Conservation (phyloP, 2,329 filamentous ascomycete genomes). For the Cladophialophora yegresii region DNA sequence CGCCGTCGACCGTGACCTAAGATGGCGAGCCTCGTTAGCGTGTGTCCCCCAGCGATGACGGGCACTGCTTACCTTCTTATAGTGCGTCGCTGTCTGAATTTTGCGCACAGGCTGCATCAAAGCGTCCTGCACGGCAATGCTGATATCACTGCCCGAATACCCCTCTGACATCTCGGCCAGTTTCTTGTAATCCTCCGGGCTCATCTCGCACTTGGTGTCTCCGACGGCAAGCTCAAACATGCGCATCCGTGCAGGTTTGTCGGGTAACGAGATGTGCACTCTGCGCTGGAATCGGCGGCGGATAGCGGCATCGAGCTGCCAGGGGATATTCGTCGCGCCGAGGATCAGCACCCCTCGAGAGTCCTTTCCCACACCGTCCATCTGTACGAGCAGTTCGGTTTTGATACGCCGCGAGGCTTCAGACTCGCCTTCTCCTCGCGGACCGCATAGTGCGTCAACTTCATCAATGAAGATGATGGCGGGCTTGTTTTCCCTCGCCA, state of each 20-base stretch:
- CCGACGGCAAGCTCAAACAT: slow-evolving; percentile 98
- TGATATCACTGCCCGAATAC: slow-evolving; percentile 94
- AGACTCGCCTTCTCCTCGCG: slow-evolving; percentile 90
- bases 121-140: slow-evolving; percentile 91
- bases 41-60: neutral
- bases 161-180: slow-evolving; percentile 83
- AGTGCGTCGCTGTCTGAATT: slow-evolving; percentile 96
- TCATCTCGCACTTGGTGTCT: slow-evolving; percentile 82
- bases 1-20: slow-evolving; percentile 69
- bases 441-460: slow-evolving; percentile 88
- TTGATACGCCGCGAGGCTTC: slow-evolving; percentile 98
- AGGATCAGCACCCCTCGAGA: slow-evolving; percentile 91
- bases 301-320: slow-evolving; percentile 96
- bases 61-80: slow-evolving; percentile 71
- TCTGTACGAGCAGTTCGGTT: slow-evolving; percentile 96
- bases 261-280: slow-evolving; percentile 92
- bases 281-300: slow-evolving; percentile 91
- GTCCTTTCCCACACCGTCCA: slow-evolving; percentile 98
- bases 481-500: slow-evolving; percentile 97
- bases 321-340: slow-evolving; percentile 96
- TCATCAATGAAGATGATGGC: slow-evolving; percentile 99
- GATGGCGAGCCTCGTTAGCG: neutral
- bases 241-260: slow-evolving; percentile 79
- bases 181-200: slow-evolving; percentile 73
- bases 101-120: slow-evolving; percentile 97